Conservation (phyloP, 495 filamentous ascomycete genomes). For the Evernia prunastri region DNA sequence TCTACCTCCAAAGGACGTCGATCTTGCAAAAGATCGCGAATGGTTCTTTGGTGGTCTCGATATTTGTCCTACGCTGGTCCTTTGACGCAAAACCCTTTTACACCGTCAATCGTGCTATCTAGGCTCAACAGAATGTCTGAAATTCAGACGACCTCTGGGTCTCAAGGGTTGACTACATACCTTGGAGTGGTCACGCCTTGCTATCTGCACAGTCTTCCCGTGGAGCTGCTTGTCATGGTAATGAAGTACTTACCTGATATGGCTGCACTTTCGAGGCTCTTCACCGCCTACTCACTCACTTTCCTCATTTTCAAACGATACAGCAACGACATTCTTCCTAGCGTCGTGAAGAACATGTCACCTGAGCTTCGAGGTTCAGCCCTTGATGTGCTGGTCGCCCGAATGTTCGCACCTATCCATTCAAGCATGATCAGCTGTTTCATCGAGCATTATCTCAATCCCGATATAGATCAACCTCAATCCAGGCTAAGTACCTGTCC, state of each 20-base stretch:
- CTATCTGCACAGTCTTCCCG: neutral
- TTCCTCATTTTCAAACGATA: neutral
- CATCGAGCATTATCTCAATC: neutral
- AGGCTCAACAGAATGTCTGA: neutral
- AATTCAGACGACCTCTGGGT: neutral
- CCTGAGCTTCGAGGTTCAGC: neutral
- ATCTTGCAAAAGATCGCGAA: neutral
- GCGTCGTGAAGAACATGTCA: neutral
- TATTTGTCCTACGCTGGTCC: too few relatives aligned
- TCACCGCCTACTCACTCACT: neutral
- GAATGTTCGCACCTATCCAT: neutral
- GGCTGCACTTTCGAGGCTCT: neutral
- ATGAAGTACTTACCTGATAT: conserved; percentile 6
- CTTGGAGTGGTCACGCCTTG: neutral
- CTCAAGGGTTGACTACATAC: neutral
- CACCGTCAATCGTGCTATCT: too few relatives aligned
- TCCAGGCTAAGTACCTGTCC: neutral
- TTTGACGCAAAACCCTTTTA: too few relatives aligned
- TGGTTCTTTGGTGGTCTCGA: too few relatives aligned
- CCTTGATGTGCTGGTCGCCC: neutral
- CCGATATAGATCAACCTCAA: neutral
- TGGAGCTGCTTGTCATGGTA: neutral
- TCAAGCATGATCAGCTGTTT: neutral
- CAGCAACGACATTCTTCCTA: neutral
- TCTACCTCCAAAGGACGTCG: neutral